Conservation (phyloP, 1,139 yeast species). For the Nakaseomyces uthaithaninus region DNA sequence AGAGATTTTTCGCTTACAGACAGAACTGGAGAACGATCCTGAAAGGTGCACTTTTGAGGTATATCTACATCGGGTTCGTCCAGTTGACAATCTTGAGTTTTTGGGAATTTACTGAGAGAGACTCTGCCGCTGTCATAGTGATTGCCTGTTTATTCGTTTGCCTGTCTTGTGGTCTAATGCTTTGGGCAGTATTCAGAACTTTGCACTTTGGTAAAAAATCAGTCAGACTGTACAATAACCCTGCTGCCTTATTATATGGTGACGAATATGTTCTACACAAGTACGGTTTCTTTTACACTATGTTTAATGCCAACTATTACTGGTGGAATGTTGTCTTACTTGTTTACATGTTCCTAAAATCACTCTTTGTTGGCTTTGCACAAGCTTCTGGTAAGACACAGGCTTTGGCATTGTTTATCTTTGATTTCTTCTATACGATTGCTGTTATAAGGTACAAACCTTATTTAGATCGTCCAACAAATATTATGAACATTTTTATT, state of each 20-base stretch:
- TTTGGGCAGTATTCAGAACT: conserved; percentile 53
- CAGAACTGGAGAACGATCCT: conserved; percentile 45
- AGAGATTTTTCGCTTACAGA: conserved; percentile 43
- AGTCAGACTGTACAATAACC: conserved; percentile 46
- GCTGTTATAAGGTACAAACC: conserved; percentile 52
- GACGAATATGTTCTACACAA: conserved; percentile 53
- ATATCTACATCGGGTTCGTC: conserved; percentile 65
- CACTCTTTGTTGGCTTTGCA: conserved; percentile 56
- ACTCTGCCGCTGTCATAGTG: conserved; percentile 67
- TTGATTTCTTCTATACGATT: conserved; percentile 55
- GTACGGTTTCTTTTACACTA: conserved; percentile 70
- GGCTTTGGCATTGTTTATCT: conserved; percentile 52
- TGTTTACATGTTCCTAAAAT: conserved; percentile 47
- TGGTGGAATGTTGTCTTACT: conserved; percentile 64
- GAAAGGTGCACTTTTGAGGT: conserved; percentile 61
- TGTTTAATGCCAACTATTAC: conserved; percentile 65
- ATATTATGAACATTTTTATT: conserved; percentile 54
- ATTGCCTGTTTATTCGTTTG: conserved; percentile 55
- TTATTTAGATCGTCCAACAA: conserved; percentile 62
- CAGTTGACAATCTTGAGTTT: conserved; percentile 59
- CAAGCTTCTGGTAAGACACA: conserved; percentile 65
- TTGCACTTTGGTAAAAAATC: conserved; percentile 48
- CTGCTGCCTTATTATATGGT: conserved; percentile 71
- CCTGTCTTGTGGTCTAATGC: conserved; percentile 45
- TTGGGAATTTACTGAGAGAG: conserved; percentile 63